Evolutionary conservation across 257 asterid genomes (phyloP), one percentile per base, ranked within the genome.

Genomic region (Asclepias syriaca): DNA sequence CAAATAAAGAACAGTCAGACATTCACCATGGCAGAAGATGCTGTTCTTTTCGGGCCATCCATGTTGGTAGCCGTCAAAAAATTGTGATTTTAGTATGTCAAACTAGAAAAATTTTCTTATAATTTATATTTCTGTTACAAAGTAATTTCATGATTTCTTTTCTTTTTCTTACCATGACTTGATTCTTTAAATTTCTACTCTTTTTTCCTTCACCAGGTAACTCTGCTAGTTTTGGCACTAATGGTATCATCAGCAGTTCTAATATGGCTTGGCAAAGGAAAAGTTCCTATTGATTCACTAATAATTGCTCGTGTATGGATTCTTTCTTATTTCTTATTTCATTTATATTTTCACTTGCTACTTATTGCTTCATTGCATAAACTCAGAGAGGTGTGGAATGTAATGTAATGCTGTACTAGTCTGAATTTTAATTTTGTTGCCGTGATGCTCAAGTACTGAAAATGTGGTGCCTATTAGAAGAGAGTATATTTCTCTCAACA

Each of bases 41-140:
- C 80, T 91, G 86, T 83, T 75, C 87, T 65, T 80, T 87, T 68
- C 80, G 89, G 74, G 82, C 78, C 15, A 45, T 75, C 67, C 85
- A 60, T 72, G 78, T 88, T 50, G 96, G 99, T 78, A 89, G 97
- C 87, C 98, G 95, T 63, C 99, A 94, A 75, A 94, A 85, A 88
- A 79, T 84, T 67, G 99, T 89, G 81, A 83, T 88, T 81, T 81
- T 94, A 96, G 99, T 94, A 86, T 13, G 59, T 66, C 19, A 37
- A 18, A 32, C 46, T 53, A 2, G 68, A 22, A 45, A 48, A 10
- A 1, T 14, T 18, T 43, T 48, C 37, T 48, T 64, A 27, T 21
- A 29, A 29, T 58, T 50, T 43, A 29, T 40, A 15, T 29, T 66
- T 34, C 10, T 58, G 32, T 37, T 48, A 68, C 21, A 19, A 50